Conservation (phyloP, 305 asterid species). For the Solanum hybrid region DNA sequence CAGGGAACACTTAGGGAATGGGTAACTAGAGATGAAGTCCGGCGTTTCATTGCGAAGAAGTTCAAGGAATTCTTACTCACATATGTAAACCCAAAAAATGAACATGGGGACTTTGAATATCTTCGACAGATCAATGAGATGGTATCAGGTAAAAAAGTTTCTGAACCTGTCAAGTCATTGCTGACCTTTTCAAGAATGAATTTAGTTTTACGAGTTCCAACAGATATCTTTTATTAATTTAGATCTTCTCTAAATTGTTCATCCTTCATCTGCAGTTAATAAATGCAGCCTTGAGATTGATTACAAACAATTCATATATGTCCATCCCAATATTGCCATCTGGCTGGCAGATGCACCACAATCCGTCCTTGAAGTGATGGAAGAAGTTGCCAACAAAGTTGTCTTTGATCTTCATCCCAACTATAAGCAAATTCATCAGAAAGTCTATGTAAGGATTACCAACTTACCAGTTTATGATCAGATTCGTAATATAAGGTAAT, state of each 20-base stretch:
- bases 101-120: constrained; percentile 78
- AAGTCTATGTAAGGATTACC: constrained; percentile 73
- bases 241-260: constrained; percentile 6
- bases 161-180: not conserved
- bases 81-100: constrained; percentile 67
- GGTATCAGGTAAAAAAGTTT: constrained; percentile 54
- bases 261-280: constrained; percentile 50
- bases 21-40: constrained; percentile 96
- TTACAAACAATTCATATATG: constrained; percentile 72
- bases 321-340: constrained; percentile 93
- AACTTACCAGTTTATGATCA: constrained; percentile 93
- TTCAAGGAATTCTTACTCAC: constrained; percentile 88
- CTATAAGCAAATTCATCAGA: constrained; percentile 83
- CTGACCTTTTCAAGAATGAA: not conserved
- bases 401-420: constrained; percentile 78
- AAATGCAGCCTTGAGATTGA: constrained; percentile 90
- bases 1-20: constrained; percentile 91
- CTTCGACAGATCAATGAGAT: constrained; percentile 89
- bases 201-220: not conserved
- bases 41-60: constrained; percentile 85
- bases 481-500: constrained; percentile 85
- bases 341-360: constrained; percentile 99
- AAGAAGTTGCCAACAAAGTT: constrained; percentile 87
- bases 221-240: not conserved
- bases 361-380: constrained; percentile 97